These are phyloP conservation scores for Sclerospora graminicola DNA, from an alignment of 352 stramenopile genomes.

Conservation along the genomic window DNA sequence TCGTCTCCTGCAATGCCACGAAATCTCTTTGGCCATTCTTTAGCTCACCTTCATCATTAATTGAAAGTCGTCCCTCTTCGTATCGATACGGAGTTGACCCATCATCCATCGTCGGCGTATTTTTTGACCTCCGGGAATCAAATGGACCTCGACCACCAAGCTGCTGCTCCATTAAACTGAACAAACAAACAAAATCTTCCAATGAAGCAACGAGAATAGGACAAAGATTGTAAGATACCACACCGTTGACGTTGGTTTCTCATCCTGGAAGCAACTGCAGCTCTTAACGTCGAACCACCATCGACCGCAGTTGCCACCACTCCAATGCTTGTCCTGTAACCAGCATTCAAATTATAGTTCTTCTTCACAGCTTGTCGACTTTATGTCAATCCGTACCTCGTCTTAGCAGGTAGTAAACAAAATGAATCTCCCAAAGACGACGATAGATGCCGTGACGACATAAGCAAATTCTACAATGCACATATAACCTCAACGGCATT, in stretches of 20 bases:
- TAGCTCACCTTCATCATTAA: neutral
- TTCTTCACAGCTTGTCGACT: neutral
- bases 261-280: conserved; percentile 72
- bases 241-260: conserved; percentile 63
- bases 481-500: neutral
- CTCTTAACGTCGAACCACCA: conserved; percentile 61
- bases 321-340: conserved; percentile 30
- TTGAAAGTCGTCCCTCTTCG: conserved; percentile 5
- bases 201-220: neutral
- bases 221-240: neutral
- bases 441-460: conserved; percentile 69
- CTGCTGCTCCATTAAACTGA: conserved; percentile 80
- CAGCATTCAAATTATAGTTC: neutral
- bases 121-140: conserved; percentile 14
- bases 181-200: conserved; percentile 1
- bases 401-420: conserved; percentile 64
- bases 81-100: conserved; percentile 5
- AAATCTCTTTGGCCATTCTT: conserved; percentile 14
- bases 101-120: conserved; percentile 13
- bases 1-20: conserved; percentile 40
- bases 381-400: conserved; percentile 17
- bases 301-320: conserved; percentile 61
- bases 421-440: conserved; percentile 81
- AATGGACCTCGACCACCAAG: conserved; percentile 33
- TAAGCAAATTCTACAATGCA: conserved; percentile 45